Base-by-base conservation (phyloP, 2,329 filamentous ascomycete genomes). In the Monilinia vaccinii-corymbosi region DNA sequence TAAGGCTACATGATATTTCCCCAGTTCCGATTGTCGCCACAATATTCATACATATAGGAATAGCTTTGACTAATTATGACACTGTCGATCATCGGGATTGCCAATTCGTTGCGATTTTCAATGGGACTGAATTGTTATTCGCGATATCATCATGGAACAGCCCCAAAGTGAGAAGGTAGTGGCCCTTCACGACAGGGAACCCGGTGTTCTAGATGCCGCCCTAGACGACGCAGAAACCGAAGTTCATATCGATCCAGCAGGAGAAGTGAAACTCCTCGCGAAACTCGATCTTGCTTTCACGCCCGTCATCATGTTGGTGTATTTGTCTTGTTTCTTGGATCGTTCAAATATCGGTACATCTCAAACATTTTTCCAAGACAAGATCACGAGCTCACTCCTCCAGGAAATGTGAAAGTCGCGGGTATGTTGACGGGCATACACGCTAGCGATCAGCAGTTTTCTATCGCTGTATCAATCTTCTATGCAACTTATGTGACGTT, bases 251-350 rank as follows among this genome's bases (percentile, higher is more conserved):
- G 78, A 81, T 61, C 72, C 74, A 1, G 71, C 67, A 23, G 76
- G 75, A 57, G 79, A 81, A 66, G 71, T 68, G 53, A 76, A 73
- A 58, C 69, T 81, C 2, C 73, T 81, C 6, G 67, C 71, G 23
- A 80, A 80, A 61, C 70, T 81, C 13, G 79, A 81, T 58, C 48
- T 75, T 4, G 73, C 73, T 4, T 76, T 81, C 55, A 74, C 76
- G 5, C 79, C 78, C 0, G 76, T 82, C 58, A 78, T 83, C 61
- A 81, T 81, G 75, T 69, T 81, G 50, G 74, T 82, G 5, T 84
- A 82, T 62, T 66, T 84, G 23, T 75, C 76, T 4, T 81, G 77
- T 62, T 82, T 80, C 65, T 72, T 83, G 45, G 82, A 85, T 68
- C 75, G 81, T 58, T 74, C 74, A 23, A 81, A 80, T 64, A 81